Percentiles rank a stretch among this genome's conserved stretches.
Conservation (phyloP, 768 basidiomycete genomes). For the Lactarius indigo region DNA sequence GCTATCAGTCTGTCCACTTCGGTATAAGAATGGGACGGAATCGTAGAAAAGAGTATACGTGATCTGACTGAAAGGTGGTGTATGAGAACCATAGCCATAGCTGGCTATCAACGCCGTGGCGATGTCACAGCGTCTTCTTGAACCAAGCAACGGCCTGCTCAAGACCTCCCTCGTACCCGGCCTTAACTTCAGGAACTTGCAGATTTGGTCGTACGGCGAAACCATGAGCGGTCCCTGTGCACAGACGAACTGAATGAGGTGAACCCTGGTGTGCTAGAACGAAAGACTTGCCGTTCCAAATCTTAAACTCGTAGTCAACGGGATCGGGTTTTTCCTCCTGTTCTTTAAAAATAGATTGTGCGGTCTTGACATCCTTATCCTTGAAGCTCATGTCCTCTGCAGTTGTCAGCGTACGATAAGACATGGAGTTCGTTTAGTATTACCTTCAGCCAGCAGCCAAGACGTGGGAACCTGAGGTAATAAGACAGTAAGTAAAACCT, state of each 20-base stretch:
- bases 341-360: conserved; percentile 33
- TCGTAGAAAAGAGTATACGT: not conserved
- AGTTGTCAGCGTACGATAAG: not conserved
- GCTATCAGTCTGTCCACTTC: not conserved
- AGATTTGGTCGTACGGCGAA: conserved; percentile 48
- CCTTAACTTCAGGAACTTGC: conserved; percentile 39
- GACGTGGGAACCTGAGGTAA: conserved; percentile 21
- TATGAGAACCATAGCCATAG: not conserved
- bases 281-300: conserved; percentile 34
- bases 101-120: not conserved
- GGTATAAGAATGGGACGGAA: not conserved
- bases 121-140: conserved; percentile 35
- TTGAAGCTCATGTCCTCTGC: conserved; percentile 36
- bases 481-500: conserved; percentile 24
- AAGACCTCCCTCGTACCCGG: conserved; percentile 43
- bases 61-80: not conserved
- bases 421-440: not conserved
- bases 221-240: conserved; percentile 45
- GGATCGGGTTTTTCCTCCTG: conserved; percentile 31
- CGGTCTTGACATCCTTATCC: conserved; percentile 28
- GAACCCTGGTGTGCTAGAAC: not conserved
- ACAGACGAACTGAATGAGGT: conserved; percentile 11
- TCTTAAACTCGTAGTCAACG: conserved; percentile 36
- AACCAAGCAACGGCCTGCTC: conserved; percentile 43
- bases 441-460: conserved; percentile 41